phyloP scores from a whole-genome alignment of 2,329 filamentous ascomycete genomes.

The Diaporthe vexans region DNA sequence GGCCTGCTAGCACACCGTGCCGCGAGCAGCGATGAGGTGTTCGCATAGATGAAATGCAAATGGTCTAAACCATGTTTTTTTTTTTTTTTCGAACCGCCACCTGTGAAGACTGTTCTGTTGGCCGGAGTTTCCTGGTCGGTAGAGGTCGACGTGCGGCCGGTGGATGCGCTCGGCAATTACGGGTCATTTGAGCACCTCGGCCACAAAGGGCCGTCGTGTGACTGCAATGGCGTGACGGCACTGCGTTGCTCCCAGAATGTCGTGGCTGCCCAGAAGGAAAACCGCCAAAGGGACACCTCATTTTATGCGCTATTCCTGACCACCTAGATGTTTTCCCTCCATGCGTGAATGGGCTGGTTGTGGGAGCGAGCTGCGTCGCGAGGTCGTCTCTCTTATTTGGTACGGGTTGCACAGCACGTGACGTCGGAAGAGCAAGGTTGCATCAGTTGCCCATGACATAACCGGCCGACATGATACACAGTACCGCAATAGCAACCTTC shows the following conservation, averaged over 20 bases:
- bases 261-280: not conserved
- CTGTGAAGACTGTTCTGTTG: not conserved
- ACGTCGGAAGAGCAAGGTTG: slow-evolving; percentile 1
- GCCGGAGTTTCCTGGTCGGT: not conserved
- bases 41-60: not conserved
- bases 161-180: too few species aligned
- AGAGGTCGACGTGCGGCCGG: too few species aligned
- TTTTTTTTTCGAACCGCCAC: not conserved
- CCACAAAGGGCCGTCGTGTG: not conserved
- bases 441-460: slow-evolving; percentile 26
- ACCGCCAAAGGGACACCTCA: not conserved
- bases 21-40: not conserved
- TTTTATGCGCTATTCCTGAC: not conserved
- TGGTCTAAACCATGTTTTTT: not conserved
- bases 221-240: not conserved
- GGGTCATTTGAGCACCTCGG: not conserved
- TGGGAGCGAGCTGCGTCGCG: not conserved
- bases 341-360: not conserved
- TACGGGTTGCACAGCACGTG: not conserved
- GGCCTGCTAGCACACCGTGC: not conserved
- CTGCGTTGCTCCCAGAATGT: not conserved
- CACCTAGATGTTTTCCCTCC: not conserved
- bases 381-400: too few species aligned
- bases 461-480: slow-evolving; percentile 3
- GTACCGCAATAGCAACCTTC: not conserved